Conservation (phyloP, 257 asterid genomes). For the Gardenia jasminoides region DNA sequence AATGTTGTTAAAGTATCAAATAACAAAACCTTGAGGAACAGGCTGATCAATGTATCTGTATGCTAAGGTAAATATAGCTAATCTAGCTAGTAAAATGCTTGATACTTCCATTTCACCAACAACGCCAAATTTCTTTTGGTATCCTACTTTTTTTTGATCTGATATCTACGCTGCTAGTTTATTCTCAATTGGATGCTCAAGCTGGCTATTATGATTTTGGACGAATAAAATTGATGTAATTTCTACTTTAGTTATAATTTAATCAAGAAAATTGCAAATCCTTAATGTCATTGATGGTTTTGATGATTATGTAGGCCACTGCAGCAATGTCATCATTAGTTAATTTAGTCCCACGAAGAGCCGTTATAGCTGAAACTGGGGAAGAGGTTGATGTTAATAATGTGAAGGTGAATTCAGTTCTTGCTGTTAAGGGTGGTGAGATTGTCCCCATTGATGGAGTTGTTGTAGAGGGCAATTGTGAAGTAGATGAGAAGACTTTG, state of each 20-base stretch:
- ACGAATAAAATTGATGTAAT: too few relatives aligned
- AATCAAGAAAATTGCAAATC: background rate
- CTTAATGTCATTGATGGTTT: background rate
- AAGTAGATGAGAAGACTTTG: constrained; percentile 72
- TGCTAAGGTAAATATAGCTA: too few relatives aligned
- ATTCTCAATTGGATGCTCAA: background rate
- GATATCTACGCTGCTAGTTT: background rate
- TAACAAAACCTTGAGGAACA: background rate
- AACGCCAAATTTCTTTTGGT: too few relatives aligned
- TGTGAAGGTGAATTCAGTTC: constrained; percentile 54
- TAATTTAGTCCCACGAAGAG: constrained; percentile 73
- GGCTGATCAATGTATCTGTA: too few relatives aligned
- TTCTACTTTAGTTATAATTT: background rate
- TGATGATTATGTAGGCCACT: constrained; percentile 40
- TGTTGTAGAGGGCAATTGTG: constrained; percentile 74
- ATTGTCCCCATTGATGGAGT: constrained; percentile 77
- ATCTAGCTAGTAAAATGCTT: background rate
- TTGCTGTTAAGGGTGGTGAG: constrained; percentile 84
- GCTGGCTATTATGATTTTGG: background rate
- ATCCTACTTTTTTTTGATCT: background rate
- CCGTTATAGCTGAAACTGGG: constrained; percentile 69
- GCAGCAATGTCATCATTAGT: constrained; percentile 72
- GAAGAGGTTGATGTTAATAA: constrained; percentile 66
- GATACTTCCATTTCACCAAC: background rate
- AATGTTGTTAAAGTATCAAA: background rate